Conservation (phyloP, 2,329 filamentous ascomycete genomes). For the Thermomyces lanuginosus region DNA sequence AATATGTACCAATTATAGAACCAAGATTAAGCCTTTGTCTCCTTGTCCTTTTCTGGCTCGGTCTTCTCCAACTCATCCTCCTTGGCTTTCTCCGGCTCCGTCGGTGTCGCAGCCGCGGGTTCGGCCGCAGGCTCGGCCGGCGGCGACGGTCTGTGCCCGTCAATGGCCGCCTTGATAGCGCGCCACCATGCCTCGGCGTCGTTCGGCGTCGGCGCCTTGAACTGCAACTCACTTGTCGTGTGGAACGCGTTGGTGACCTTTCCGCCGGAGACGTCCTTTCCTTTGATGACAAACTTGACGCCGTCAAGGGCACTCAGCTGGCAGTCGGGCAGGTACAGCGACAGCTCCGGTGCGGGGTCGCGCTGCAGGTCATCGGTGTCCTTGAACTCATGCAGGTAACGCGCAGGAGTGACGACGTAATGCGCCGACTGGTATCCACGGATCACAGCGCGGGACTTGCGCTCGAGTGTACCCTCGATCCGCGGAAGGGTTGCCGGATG, state of each 20-base stretch:
- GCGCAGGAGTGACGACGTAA: conserved; percentile 78
- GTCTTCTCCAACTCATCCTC: no score
- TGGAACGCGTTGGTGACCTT: conserved; percentile 67
- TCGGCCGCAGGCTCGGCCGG: no score
- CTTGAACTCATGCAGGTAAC: conserved; percentile 92
- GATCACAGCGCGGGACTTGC: conserved; percentile 74
- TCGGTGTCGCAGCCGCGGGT: no score
- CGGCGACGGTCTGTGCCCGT: background rate
- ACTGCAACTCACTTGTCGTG: conserved; percentile 61
- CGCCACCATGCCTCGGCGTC: conserved; percentile 79
- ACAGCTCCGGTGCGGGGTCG: conserved; percentile 57
- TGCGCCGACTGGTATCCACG: conserved; percentile 64
- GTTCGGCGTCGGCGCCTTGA: conserved; percentile 68
- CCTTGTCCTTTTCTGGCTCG: no score
- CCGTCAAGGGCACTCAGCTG: conserved; percentile 55
- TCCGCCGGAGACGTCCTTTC: conserved; percentile 70
- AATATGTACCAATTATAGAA: no score
- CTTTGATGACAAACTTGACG: conserved; percentile 85
- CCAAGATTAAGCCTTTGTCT: no score
- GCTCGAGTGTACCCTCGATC: conserved; percentile 76
- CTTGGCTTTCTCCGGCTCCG: no score
- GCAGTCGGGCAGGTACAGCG: conserved; percentile 84
- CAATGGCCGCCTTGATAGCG: conserved; percentile 37
- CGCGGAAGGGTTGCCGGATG: conserved; percentile 65
- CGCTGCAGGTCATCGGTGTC: conserved; percentile 57